Base-by-base conservation (phyloP, 2,329 filamentous ascomycete genomes). In the Exophiala calicioides region DNA sequence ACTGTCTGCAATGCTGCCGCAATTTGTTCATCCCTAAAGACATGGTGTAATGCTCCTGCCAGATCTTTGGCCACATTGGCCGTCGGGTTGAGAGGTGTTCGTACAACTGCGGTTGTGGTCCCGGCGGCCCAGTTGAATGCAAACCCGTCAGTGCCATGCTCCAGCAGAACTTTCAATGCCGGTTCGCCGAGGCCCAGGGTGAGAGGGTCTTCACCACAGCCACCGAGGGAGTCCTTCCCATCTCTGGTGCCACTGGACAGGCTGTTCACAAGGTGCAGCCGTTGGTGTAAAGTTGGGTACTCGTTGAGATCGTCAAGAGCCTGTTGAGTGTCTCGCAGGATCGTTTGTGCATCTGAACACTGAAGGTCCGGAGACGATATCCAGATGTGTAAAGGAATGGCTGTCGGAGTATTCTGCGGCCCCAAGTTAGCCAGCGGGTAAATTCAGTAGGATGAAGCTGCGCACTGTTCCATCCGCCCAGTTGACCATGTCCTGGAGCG, bases 1-100 rank as follows among this genome's bases (percentile, higher is more conserved):
- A 61, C 59, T 46, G 62, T 64, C 77, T 76, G 1, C 80, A 85
- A 12, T 89, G 74, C 15, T 90, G 77, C 62, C 88, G 86, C 84
- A 54, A 97, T 85, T 59, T 91, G 90, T 65, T 98, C 93, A 67
- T 97, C 90, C 3, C 81, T 79, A 61, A 95, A 97, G 1, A 90
- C 78, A 0, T 79, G 77, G 44, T 88, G 83, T 10, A 98, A 73
- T 59, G 91, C 83, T 34, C 80, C 78, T 3, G 90, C 88, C 34
- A 97, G 81, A 56, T 86, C 94, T 0, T 53, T 50, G 19, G 47
- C 39, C n/a, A 27, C 12, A n/a, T 37, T 36, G 23, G 2, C 29
- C 9, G 21, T 27, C 18, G 33, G 2, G 23, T 18, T 36, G 9
- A 34, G 13, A 5, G 53, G 44, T n/a, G 50, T 39, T n/a, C 35